phyloP scores from a whole-genome alignment of 768 basidiomycete species.

The Hirschioporus abietinus region DNA sequence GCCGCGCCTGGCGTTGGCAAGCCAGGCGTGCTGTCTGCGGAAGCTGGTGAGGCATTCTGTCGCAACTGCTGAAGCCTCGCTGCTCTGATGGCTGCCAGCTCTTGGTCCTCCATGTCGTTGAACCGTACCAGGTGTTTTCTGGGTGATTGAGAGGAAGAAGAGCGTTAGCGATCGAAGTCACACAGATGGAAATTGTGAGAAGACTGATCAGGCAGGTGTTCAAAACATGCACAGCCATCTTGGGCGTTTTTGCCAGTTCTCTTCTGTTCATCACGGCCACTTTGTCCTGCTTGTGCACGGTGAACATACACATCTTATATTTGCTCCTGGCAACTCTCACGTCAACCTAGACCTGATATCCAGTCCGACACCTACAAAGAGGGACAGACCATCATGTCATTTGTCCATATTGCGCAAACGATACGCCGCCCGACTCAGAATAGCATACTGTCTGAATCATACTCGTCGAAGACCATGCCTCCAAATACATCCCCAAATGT shows the following conservation, averaged over 20 bases:
- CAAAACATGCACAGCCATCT: too few species aligned
- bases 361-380: not conserved
- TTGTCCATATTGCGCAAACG: not conserved
- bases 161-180: not conserved
- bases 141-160: not conserved
- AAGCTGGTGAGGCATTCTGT: conserved; percentile 15
- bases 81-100: conserved; percentile 40
- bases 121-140: not conserved
- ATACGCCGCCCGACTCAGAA: not conserved
- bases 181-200: not conserved
- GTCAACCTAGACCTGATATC: not conserved
- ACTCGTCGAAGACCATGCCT: not conserved
- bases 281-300: too few species aligned
- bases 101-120: conserved; percentile 26
- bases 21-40: conserved; percentile 10
- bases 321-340: too few species aligned
- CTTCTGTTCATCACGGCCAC: too few species aligned
- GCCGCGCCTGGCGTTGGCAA: conserved; percentile 30
- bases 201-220: not conserved
- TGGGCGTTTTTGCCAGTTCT: too few species aligned
- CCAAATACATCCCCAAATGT: not conserved
- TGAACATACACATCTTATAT: too few species aligned
- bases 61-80: conserved; percentile 38
- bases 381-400: not conserved
- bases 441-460: not conserved